Evolutionary conservation across 805 yeast genomes (phyloP), one percentile per base, ranked within the genome.

Genomic region (Sugiyamaella floridensis): DNA sequence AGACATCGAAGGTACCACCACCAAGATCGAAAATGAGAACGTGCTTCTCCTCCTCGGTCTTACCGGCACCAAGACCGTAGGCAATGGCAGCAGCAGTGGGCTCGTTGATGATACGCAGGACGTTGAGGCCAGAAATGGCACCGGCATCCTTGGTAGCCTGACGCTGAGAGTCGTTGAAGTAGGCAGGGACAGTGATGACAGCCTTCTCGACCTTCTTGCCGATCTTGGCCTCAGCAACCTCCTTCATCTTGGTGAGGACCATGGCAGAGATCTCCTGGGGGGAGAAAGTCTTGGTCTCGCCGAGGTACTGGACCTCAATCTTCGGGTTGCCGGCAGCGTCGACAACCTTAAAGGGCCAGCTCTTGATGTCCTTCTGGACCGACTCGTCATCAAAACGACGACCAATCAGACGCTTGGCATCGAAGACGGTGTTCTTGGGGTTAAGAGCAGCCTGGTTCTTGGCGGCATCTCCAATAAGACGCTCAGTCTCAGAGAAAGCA

Each of bases 1-100:
- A 89, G 59, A 89, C 97, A 88, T 89, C 97, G 76, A 89, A 89
- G 68, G 97, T 89, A 80, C 97, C 97, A 76, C 97, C 97, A 82
- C 97, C 97, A 69, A 89, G 79, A 76, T 89, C 97, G 79, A 89
- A 89, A 67, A 89, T 89, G 69, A 89, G 79, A 58, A 89, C 92
- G 74, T 86, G 84, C 79, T 85, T 85, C 77, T 86, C 95, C 67
- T 81, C 82, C 71, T 80, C 80, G 69, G 82, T 79, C 77, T 83
- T 81, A 63, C 86, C 92, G 66, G 89, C 89, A 82, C 92, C 96
- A 59, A 90, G 80, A 76, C 97, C 97, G 77, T 89, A 89, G 62
- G 97, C 97, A 75, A 89, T 87, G 60, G 97, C 97, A 61, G 97
- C 97, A 49, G 97, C 97, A 59, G 97, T 89, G 66, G 93, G 93